A percentile compares a stretch with the other conserved stretches of the same genome.
These are phyloP conservation scores for Phytophthora pini DNA, from an alignment of 352 stramenopile genomes.

Conservation along the genomic window DNA sequence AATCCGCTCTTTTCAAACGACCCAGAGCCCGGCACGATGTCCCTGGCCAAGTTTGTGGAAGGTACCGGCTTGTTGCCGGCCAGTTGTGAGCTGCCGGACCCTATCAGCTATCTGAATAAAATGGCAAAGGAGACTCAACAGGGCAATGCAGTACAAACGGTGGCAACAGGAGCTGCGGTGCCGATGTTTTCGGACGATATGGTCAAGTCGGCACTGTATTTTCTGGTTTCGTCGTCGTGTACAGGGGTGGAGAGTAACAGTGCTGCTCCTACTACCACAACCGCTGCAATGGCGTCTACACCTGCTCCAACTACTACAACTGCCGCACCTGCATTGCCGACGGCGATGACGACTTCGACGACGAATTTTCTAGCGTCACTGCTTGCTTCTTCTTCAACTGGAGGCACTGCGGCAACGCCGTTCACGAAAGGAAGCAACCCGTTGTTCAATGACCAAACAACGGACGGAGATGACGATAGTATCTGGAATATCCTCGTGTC, in stretches of 20 bases:
- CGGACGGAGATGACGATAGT: slow-evolving; percentile 60
- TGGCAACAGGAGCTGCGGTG: neutral
- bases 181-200: slow-evolving; percentile 67
- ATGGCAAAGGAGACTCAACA: slow-evolving; percentile 2
- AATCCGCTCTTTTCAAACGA: slow-evolving; percentile 76
- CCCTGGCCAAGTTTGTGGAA: slow-evolving; percentile 49
- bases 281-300: too few species aligned
- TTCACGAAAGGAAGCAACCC: slow-evolving; percentile 43
- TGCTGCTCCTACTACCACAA: neutral
- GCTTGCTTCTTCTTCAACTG: slow-evolving; percentile 60
- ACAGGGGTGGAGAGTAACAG: slow-evolving; percentile 42
- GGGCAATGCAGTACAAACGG: neutral
- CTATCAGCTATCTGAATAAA: slow-evolving; percentile 67
- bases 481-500: slow-evolving; percentile 77
- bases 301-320: slow-evolving; percentile 1
- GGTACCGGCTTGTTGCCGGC: slow-evolving; percentile 47
- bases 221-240: slow-evolving; percentile 62
- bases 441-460: slow-evolving; percentile 58
- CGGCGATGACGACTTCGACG: slow-evolving; percentile 35
- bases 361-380: slow-evolving; percentile 56
- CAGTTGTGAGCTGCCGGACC: slow-evolving; percentile 67
- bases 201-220: slow-evolving; percentile 68
- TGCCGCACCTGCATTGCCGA: slow-evolving; percentile 2
- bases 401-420: slow-evolving; percentile 12
- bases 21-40: slow-evolving; percentile 38